These are phyloP conservation scores for Aspergillus tanneri DNA, from an alignment of 2,329 filamentous ascomycete species.

Conservation along the genomic window DNA sequence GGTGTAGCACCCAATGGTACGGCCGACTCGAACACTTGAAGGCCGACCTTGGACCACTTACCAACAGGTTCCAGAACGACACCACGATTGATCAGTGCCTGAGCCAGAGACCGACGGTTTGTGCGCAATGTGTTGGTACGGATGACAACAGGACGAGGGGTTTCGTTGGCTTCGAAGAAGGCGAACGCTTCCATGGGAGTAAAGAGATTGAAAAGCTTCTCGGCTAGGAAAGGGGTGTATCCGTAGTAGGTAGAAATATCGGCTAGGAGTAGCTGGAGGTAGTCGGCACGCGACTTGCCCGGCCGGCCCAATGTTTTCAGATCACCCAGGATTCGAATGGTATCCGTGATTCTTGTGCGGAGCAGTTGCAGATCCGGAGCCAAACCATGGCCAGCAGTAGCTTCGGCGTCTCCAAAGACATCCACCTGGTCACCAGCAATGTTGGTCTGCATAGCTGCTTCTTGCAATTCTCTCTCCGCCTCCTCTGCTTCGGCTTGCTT, in stretches of 20 bases:
- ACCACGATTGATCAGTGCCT: conserved; percentile 90
- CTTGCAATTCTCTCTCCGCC: conserved; percentile 80
- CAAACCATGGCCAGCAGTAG: conserved; percentile 58
- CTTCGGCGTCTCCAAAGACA: conserved; percentile 59
- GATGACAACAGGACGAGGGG: conserved; percentile 87
- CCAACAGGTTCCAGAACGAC: conserved; percentile 95
- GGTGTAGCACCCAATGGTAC: conserved; percentile 90
- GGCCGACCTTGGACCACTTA: conserved; percentile 97
- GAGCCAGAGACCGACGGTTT: conserved; percentile 75
- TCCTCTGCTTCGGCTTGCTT: conserved; percentile 76
- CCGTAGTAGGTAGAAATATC: conserved; percentile 97
- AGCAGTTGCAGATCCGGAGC: conserved; percentile 89
- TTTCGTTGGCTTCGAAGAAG: conserved; percentile 99
- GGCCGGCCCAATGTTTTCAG: conserved; percentile 79
- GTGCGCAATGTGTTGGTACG: conserved; percentile 91
- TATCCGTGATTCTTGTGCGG: conserved; percentile 86
- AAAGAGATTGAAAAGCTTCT: conserved; percentile 93
- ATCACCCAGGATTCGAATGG: conserved; percentile 85
- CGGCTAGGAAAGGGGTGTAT: conserved; percentile 89
- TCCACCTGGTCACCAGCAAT: conserved; percentile 74
- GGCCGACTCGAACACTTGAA: conserved; percentile 91
- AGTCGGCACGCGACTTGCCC: conserved; percentile 80
- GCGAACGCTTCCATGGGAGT: conserved; percentile 90
- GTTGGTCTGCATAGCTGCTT: conserved; percentile 87
- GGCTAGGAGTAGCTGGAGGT: conserved; percentile 79